These are phyloP conservation scores for Calocybe gangraenosa DNA, from an alignment of 768 basidiomycete species.

Conservation along the genomic window DNA sequence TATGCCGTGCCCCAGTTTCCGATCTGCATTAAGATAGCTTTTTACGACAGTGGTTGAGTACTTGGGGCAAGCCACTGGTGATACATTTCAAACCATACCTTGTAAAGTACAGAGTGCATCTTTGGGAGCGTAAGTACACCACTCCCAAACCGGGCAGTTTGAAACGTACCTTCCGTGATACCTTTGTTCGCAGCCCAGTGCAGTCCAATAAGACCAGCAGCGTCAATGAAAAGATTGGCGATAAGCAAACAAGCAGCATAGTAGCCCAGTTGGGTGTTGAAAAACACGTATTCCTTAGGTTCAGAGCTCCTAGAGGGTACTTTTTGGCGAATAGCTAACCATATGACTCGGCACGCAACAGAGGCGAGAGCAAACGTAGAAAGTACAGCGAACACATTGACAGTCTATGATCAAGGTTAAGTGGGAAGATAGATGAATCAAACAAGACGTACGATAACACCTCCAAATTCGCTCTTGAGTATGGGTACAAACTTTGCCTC, in stretches of 20 bases:
- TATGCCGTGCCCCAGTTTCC: constrained; percentile 59
- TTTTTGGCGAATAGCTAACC: constrained; percentile 36
- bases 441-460: constrained; percentile 32
- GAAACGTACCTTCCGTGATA: constrained; percentile 43
- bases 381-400: constrained; percentile 49
- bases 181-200: constrained; percentile 42
- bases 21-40: constrained; percentile 57
- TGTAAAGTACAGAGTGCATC: constrained; percentile 52
- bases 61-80: background rate
- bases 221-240: constrained; percentile 49
- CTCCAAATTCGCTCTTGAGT: constrained; percentile 27
- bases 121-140: constrained; percentile 17
- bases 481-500: constrained; percentile 25
- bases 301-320: constrained; percentile 21
- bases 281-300: constrained; percentile 54
- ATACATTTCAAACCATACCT: constrained; percentile 36
- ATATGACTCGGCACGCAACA: constrained; percentile 44
- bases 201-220: constrained; percentile 51
- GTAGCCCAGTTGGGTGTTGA: constrained; percentile 67
- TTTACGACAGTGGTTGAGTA: background rate
- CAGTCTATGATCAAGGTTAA: constrained; percentile 26
- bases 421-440: background rate
- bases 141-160: background rate
- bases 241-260: constrained; percentile 63
- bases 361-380: constrained; percentile 50